Percentiles rank a stretch among this genome's conserved stretches.
phyloP scores from a whole-genome alignment of 257 asterid genomes.

The Verbascum thapsus region DNA sequence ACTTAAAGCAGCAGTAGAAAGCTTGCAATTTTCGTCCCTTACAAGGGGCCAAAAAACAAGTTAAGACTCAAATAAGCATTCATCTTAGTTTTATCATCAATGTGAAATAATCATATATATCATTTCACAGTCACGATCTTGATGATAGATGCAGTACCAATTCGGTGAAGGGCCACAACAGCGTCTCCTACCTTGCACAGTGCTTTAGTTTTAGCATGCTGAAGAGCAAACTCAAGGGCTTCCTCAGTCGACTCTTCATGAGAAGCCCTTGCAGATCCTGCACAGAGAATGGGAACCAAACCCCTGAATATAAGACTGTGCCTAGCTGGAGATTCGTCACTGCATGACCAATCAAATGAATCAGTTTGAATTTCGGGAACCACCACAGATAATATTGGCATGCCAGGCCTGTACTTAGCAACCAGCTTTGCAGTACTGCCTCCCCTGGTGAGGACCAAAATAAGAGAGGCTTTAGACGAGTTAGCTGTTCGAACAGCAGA shows the following conservation, averaged over 20 bases:
- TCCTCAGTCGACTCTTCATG: conserved; percentile 88
- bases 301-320: conserved; percentile 84
- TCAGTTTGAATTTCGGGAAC: conserved; percentile 84
- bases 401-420: conserved; percentile 83
- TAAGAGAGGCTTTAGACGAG: conserved; percentile 69
- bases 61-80: conserved; percentile 13
- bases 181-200: conserved; percentile 83
- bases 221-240: conserved; percentile 77
- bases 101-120: neutral
- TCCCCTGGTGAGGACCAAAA: conserved; percentile 77
- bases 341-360: conserved; percentile 85
- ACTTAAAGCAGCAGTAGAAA: conserved; percentile 27
- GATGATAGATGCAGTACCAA: conserved; percentile 84
- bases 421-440: conserved; percentile 87
- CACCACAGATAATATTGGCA: conserved; percentile 79
- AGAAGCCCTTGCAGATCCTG: conserved; percentile 88
- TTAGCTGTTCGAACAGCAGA: conserved; percentile 84
- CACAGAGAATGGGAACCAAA: conserved; percentile 69
- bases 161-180: conserved; percentile 77
- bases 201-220: conserved; percentile 72
- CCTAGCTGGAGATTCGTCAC: conserved; percentile 85
- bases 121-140: conserved; percentile 84
- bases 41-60: conserved; percentile 26
- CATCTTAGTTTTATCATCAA: conserved; percentile 23
- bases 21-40: conserved; percentile 22